Conservation (phyloP, 2,329 filamentous ascomycete species). For the Dendryphion nanum region DNA sequence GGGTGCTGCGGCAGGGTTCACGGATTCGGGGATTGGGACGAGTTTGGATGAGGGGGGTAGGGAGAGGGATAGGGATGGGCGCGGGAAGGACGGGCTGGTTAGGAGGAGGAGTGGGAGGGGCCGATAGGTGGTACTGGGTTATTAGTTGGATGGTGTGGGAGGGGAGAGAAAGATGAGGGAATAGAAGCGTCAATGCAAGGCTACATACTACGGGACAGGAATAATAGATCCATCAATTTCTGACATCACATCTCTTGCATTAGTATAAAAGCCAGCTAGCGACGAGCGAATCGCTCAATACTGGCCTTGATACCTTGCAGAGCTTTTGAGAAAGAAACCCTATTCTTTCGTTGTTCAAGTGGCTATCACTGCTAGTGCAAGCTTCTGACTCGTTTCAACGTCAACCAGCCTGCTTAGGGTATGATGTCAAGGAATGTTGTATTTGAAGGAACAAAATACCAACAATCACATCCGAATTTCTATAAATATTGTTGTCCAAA, state of each 20-base stretch:
- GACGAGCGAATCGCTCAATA: too few species aligned
- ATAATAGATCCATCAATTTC: neutral
- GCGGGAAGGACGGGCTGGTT: slow-evolving; percentile 16
- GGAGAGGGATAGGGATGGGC: slow-evolving; percentile 14
- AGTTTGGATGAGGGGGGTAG: slow-evolving; percentile 46
- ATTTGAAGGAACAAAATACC: too few species aligned
- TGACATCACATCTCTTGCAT: neutral
- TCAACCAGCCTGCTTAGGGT: too few species aligned
- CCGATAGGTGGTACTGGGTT: slow-evolving; percentile 2
- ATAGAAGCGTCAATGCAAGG: neutral
- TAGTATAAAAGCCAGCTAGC: neutral
- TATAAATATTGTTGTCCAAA: neutral
- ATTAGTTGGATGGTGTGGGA: neutral
- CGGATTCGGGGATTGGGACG: slow-evolving; percentile 49
- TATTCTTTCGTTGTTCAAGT: too few species aligned
- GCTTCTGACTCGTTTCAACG: too few species aligned
- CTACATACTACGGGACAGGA: neutral
- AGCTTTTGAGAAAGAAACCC: too few species aligned
- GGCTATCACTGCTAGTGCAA: too few species aligned
- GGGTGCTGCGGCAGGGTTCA: slow-evolving; percentile 8
- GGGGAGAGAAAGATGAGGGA: neutral
- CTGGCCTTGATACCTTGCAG: too few species aligned
- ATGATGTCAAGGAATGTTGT: neutral
- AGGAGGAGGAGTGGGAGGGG: slow-evolving; percentile 1
- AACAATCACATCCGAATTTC: too few species aligned